Percentiles rank a stretch among this genome's conserved stretches.
Conservation (phyloP, 2,329 filamentous ascomycete genomes). For the Fusarium equiseti region DNA sequence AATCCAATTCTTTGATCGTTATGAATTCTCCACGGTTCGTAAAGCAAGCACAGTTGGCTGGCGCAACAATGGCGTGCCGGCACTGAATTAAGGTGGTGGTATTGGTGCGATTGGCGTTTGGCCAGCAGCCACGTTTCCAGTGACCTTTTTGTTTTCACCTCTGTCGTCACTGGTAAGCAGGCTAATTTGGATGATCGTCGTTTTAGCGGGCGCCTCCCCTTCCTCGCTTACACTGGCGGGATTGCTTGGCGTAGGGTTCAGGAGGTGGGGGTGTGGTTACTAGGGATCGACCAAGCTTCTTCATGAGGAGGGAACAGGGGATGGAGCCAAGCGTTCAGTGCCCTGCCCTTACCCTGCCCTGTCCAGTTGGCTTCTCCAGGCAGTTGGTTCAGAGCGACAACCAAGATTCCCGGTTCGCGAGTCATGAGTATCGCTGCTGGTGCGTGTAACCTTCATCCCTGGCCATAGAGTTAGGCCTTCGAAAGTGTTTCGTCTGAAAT, state of each 20-base stretch:
- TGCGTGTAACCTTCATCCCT: constrained; percentile 18
- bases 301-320: constrained; percentile 36
- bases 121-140: constrained; percentile 33
- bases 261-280: constrained; percentile 31
- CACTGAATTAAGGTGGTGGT: constrained; percentile 31
- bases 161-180: constrained; percentile 43
- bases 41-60: constrained; percentile 29
- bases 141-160: constrained; percentile 28
- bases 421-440: constrained; percentile 31
- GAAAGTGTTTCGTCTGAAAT: constrained; percentile 28
- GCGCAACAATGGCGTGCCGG: constrained; percentile 34
- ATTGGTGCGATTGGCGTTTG: constrained; percentile 36
- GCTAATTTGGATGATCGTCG: constrained; percentile 49
- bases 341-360: constrained; percentile 34
- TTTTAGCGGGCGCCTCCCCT: constrained; percentile 49
- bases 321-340: constrained; percentile 38
- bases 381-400: constrained; percentile 32
- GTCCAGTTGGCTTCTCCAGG: constrained; percentile 24
- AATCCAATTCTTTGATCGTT: not conserved
- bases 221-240: constrained; percentile 48
- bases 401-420: constrained; percentile 33
- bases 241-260: constrained; percentile 41
- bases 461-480: constrained; percentile 6
- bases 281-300: constrained; percentile 46
- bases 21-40: constrained; percentile 15